These are phyloP conservation scores for Pholiota conissans DNA, from an alignment of 768 basidiomycete species.

Conservation along the genomic window DNA sequence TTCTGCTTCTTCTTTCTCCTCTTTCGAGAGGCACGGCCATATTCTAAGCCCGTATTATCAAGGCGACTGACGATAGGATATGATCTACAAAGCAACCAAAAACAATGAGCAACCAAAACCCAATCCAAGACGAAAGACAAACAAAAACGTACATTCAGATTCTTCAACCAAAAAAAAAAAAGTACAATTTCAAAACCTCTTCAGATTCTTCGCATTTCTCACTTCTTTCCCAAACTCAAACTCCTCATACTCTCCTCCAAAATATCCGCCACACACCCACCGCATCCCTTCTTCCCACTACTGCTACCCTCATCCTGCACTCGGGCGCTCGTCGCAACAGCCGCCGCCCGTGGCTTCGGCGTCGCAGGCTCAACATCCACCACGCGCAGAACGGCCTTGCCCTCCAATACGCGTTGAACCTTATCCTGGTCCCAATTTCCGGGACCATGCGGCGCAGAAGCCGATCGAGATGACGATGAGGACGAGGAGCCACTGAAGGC, in stretches of 20 bases:
- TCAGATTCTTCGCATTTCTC: not conserved
- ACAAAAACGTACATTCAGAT: not conserved
- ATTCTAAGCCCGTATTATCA: slow-evolving; percentile 3
- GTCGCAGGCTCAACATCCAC: slow-evolving; percentile 66
- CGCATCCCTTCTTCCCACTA: slow-evolving; percentile 26
- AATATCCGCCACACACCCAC: slow-evolving; percentile 31
- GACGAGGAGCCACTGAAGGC: slow-evolving; percentile 66
- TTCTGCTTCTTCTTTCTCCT: not conserved
- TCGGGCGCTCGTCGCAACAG: slow-evolving; percentile 8
- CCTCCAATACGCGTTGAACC: slow-evolving; percentile 78
- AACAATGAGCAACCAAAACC: not conserved
- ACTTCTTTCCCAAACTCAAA: slow-evolving; percentile 59
- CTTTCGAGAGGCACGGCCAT: no score
- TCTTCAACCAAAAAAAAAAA: not conserved
- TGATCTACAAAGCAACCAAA: not conserved
- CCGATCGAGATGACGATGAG: slow-evolving; percentile 22
- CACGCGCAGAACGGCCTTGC: slow-evolving; percentile 75
- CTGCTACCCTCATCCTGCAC: not conserved
- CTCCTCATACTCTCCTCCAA: slow-evolving; percentile 73
- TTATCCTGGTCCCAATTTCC: slow-evolving; percentile 68
- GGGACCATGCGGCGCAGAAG: slow-evolving; percentile 19
- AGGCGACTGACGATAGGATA: not conserved
- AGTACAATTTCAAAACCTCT: not conserved
- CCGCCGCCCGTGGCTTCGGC: slow-evolving; percentile 10
- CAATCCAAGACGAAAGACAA: not conserved